These are phyloP conservation scores for Croton setiger DNA, from an alignment of 441 rosid genomes.

Conservation along the genomic window DNA sequence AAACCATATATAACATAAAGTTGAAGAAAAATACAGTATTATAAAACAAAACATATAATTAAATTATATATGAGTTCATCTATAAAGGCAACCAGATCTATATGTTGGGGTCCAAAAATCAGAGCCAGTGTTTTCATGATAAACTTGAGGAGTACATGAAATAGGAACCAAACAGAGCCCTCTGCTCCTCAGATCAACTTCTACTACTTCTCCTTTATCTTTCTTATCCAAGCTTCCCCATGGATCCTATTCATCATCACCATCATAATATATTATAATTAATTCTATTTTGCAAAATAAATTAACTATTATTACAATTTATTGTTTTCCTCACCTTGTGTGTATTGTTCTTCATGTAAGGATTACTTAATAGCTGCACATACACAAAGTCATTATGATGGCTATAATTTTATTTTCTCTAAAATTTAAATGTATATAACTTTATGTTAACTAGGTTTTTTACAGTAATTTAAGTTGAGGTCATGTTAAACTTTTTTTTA, in stretches of 20 bases:
- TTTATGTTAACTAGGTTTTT: too few relatives aligned
- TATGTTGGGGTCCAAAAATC: conserved; percentile 84
- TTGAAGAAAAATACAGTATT: too few relatives aligned
- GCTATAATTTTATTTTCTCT: too few relatives aligned
- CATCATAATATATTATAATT: too few relatives aligned
- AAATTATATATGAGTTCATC: conserved; percentile 20
- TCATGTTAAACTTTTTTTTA: too few relatives aligned
- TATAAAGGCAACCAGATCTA: conserved; percentile 60
- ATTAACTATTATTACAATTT: too few relatives aligned
- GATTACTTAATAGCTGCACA: conserved; percentile 70
- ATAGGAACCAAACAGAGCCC: conserved; percentile 84
- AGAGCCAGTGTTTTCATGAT: conserved; percentile 57
- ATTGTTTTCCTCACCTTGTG: conserved; percentile 34
- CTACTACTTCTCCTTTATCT: conserved; percentile 41
- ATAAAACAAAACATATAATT: background rate
- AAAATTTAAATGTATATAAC: too few relatives aligned
- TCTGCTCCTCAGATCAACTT: conserved; percentile 58
- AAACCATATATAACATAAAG: too few relatives aligned
- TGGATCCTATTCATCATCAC: conserved; percentile 42
- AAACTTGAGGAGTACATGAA: conserved; percentile 58
- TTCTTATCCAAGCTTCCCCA: conserved; percentile 69
- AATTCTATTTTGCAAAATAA: background rate
- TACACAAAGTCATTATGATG: background rate
- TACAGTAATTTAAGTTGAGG: too few relatives aligned
- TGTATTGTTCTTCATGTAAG: conserved; percentile 62